A percentile compares a stretch with the other conserved stretches of the same genome.
Evolutionary conservation across 768 basidiomycete species (phyloP).

Genomic region (Boletus fagicola): DNA sequence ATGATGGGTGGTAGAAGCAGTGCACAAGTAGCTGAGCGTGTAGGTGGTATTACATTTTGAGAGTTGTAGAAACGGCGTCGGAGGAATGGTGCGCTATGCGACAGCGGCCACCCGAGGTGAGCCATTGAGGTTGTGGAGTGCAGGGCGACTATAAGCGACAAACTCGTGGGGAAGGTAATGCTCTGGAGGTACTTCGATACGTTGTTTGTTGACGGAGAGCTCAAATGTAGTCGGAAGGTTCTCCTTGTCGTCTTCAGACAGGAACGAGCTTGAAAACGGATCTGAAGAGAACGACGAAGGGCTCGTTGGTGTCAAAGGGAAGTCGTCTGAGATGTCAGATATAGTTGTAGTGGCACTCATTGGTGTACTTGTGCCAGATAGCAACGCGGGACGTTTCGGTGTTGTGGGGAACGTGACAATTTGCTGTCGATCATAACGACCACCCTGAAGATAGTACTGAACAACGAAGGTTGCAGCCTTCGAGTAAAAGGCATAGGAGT

Average conservation of each 20-base stretch:
- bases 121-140: conserved; percentile 75
- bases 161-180: conserved; percentile 81
- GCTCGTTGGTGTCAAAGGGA: conserved; percentile 79
- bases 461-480: conserved; percentile 93
- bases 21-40: conserved; percentile 61
- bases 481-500: conserved; percentile 95
- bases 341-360: conserved; percentile 70
- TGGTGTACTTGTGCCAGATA: conserved; percentile 65
- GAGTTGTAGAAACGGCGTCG: conserved; percentile 46
- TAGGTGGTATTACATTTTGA: conserved; percentile 79
- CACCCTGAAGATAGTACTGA: conserved; percentile 90
- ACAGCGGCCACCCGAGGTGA: conserved; percentile 53
- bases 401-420: conserved; percentile 61
- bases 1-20: conserved; percentile 62
- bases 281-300: conserved; percentile 47
- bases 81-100: conserved; percentile 50
- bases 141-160: conserved; percentile 73
- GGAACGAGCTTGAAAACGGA: conserved; percentile 56
- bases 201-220: conserved; percentile 69
- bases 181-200: conserved; percentile 65
- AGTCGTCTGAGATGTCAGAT: conserved; percentile 79
- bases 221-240: conserved; percentile 71
- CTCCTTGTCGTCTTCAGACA: conserved; percentile 76
- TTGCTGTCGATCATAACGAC: conserved; percentile 58
- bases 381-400: conserved; percentile 37